Conservation (phyloP, 208 protist species). For the Endotrypanum monterogeii region DNA sequence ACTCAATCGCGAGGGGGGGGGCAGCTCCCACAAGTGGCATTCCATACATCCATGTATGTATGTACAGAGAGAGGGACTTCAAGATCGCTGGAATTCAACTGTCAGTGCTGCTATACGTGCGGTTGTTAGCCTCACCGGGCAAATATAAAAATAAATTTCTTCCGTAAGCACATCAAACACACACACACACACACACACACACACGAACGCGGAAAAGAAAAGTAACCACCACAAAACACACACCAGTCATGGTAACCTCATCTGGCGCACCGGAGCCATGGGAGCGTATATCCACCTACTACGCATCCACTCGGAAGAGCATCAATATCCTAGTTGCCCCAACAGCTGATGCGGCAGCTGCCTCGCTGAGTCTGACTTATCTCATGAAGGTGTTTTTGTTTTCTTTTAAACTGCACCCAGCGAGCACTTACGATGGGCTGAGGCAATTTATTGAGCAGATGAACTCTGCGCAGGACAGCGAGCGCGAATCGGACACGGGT, state of each 20-base stretch:
- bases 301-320: conserved; percentile 63
- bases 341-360: conserved; percentile 78
- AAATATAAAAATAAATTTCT: too few relatives aligned
- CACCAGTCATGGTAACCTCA: conserved; percentile 12
- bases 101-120: too few relatives aligned
- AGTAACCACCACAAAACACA: background rate
- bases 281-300: conserved; percentile 66
- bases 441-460: conserved; percentile 46
- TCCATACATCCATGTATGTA: too few relatives aligned
- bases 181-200: background rate
- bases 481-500: conserved; percentile 25
- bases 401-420: conserved; percentile 82
- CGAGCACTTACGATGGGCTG: conserved; percentile 64
- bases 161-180: too few relatives aligned
- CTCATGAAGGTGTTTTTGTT: conserved; percentile 75
- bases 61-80: too few relatives aligned
- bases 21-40: background rate
- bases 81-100: too few relatives aligned
- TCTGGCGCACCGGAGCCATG: conserved; percentile 46
- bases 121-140: too few relatives aligned
- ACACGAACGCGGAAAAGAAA: conserved; percentile 1
- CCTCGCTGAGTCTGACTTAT: conserved; percentile 63
- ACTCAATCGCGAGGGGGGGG: too few relatives aligned
- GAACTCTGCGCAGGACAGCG: conserved; percentile 64
- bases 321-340: conserved; percentile 75